phyloP scores from a whole-genome alignment of 495 filamentous ascomycete genomes.

The Oidiodendron maius region DNA sequence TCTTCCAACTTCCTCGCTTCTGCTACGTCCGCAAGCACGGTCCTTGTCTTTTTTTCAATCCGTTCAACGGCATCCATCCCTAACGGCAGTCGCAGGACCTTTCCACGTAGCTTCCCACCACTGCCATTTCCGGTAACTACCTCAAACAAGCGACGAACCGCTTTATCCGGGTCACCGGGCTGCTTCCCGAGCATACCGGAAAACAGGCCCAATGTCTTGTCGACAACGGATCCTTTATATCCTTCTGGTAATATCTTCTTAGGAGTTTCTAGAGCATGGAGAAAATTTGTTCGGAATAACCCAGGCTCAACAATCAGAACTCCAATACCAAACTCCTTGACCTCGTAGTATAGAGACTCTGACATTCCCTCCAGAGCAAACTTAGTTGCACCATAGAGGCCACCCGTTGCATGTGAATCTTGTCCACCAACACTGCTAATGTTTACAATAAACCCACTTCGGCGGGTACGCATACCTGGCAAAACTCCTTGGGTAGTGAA shows the following conservation, averaged over 20 bases:
- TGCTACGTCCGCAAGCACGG: too few relatives aligned
- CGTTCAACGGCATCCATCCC: too few relatives aligned
- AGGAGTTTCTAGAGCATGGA: slow-evolving; percentile 25
- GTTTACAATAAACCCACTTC: slow-evolving; percentile 35
- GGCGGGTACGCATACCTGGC: slow-evolving; percentile 37
- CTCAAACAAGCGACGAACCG: too few relatives aligned
- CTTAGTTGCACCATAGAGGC: slow-evolving; percentile 48
- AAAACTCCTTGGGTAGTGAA: slow-evolving; percentile 39
- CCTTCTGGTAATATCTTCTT: slow-evolving; percentile 12
- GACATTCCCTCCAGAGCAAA: slow-evolving; percentile 44
- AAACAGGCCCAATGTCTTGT: too few relatives aligned
- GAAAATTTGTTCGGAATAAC: slow-evolving; percentile 44
- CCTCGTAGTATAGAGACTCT: slow-evolving; percentile 39
- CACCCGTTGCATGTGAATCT: slow-evolving; percentile 31
- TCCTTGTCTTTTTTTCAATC: too few relatives aligned
- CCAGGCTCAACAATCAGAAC: slow-evolving; percentile 43
- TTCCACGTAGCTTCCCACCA: too few relatives aligned
- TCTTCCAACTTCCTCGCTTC: too few relatives aligned
- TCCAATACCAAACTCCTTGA: slow-evolving; percentile 39
- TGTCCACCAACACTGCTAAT: slow-evolving; percentile 41
- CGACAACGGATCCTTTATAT: slow-evolving; percentile 19
- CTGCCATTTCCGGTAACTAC: too few relatives aligned
- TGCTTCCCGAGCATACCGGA: too few relatives aligned
- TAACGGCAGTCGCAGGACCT: too few relatives aligned
- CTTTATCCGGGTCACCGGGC: too few relatives aligned